Percentiles rank a stretch among this genome's conserved stretches.
phyloP scores from a whole-genome alignment of 768 basidiomycete genomes.

The Tulasnella sp. region DNA sequence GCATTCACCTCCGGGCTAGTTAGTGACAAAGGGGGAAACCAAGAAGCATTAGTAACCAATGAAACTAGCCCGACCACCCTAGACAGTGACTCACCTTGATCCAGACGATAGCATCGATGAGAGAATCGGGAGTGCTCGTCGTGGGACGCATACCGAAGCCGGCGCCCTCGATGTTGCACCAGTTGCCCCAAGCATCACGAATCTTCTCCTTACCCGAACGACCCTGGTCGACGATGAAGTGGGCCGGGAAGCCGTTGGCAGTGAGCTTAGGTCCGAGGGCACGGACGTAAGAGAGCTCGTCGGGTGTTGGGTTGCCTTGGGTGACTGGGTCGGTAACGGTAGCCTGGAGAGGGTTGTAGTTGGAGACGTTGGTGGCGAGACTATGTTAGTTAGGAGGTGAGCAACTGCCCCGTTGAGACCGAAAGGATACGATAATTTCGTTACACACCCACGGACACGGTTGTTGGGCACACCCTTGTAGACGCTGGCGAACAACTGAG shows the following conservation, averaged over 20 bases:
- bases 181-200: conserved; percentile 60
- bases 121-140: conserved; percentile 48
- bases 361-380: conserved; percentile 52
- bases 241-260: conserved; percentile 38
- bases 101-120: conserved; percentile 62
- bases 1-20: conserved; percentile 12
- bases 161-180: conserved; percentile 64
- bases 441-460: conserved; percentile 46
- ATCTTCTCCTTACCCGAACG: conserved; percentile 62
- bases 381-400: conserved; percentile 31
- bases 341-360: conserved; percentile 44
- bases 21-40: too few relatives aligned
- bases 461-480: conserved; percentile 53
- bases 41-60: too few relatives aligned
- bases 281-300: conserved; percentile 39
- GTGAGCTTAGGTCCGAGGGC: conserved; percentile 38
- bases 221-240: conserved; percentile 64
- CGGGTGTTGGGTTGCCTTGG: conserved; percentile 49
- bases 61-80: too few relatives aligned
- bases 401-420: too few relatives aligned
- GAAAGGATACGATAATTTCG: too few relatives aligned
- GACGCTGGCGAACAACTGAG: conserved; percentile 51
- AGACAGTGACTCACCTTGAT: conserved; percentile 38
- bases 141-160: conserved; percentile 63
- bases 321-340: conserved; percentile 59